A percentile compares a stretch with the other conserved stretches of the same genome.
Conservation (phyloP, 805 yeast species). For the Geotrichum ghanense region DNA sequence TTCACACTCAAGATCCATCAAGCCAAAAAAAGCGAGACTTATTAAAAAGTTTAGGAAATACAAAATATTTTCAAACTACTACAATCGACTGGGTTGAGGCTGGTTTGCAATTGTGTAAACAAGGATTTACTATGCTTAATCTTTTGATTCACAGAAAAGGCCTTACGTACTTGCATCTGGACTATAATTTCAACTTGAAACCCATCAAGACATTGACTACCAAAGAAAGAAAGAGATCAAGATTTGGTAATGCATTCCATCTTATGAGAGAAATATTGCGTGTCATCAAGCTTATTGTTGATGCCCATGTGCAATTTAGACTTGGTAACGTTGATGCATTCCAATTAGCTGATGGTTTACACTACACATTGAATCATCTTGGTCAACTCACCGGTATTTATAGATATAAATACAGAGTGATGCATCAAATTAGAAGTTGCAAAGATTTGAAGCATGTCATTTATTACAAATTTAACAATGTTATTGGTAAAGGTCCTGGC, state of each 20-base stretch:
- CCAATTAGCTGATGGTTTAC: constrained; percentile 89
- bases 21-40: constrained; percentile 44
- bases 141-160: constrained; percentile 84
- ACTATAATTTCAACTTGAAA: constrained; percentile 88
- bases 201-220: constrained; percentile 95
- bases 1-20: constrained; percentile 38
- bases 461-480: constrained; percentile 68
- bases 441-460: constrained; percentile 91
- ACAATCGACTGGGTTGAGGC: constrained; percentile 98
- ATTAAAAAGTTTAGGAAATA: constrained; percentile 53
- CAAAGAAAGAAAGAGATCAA: constrained; percentile 87
- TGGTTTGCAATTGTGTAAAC: constrained; percentile 84
- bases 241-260: constrained; percentile 96
- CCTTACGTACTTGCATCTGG: constrained; percentile 82
- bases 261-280: constrained; percentile 80
- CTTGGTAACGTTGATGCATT: constrained; percentile 85
- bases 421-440: constrained; percentile 96
- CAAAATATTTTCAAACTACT: constrained; percentile 86
- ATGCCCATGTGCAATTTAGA: constrained; percentile 85
- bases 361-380: constrained; percentile 81
- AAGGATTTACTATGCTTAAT: constrained; percentile 90
- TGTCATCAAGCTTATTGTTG: constrained; percentile 77
- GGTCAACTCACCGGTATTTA: constrained; percentile 96
- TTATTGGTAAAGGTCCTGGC: constrained; percentile 97
- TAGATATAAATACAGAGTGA: constrained; percentile 91